Percentiles rank a stretch among this genome's conserved stretches.
These are phyloP conservation scores for Piper betle DNA, from an alignment of 164 flowering plant genomes.

Conservation along the genomic window DNA sequence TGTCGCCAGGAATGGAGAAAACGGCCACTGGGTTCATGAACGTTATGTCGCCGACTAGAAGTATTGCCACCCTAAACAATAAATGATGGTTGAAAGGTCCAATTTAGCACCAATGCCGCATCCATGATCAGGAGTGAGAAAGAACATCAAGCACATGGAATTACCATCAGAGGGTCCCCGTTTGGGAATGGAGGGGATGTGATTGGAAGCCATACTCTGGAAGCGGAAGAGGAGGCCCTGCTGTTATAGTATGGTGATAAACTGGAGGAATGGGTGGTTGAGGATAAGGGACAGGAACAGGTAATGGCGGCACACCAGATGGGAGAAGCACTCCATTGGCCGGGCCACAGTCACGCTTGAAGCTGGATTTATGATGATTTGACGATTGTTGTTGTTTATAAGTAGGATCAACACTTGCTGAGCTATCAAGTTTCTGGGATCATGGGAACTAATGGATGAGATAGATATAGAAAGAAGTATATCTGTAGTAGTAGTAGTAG, in stretches of 20 bases:
- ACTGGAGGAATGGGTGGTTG: conserved; percentile 40
- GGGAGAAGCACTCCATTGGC: conserved; percentile 10
- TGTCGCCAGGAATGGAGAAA: conserved; percentile 41
- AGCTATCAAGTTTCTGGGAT: conserved; percentile 29
- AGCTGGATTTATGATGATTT: conserved; percentile 48
- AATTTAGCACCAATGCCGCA: conserved; percentile 21
- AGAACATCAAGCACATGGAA: conserved; percentile 32
- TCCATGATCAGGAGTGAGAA: conserved; percentile 40
- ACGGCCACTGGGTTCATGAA: conserved; percentile 46
- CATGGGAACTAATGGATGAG: no score
- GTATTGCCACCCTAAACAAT: conserved; percentile 17
- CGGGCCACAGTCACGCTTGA: conserved; percentile 29
- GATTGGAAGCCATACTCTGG: conserved; percentile 54
- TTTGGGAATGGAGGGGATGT: conserved; percentile 34
- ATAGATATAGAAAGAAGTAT: no score
- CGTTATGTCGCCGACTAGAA: conserved; percentile 33
- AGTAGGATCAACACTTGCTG: conserved; percentile 25
- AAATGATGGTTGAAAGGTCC: conserved; percentile 35
- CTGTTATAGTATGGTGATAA: conserved; percentile 36
- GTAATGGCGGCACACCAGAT: conserved; percentile 41
- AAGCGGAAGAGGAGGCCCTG: conserved; percentile 39
- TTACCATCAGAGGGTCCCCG: conserved; percentile 28
- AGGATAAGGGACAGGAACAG: conserved; percentile 37
- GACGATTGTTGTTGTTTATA: conserved; percentile 24
- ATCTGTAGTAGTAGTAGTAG: no score